Conservation (phyloP, 345 rosid species). For the Aethionema arabicum region DNA sequence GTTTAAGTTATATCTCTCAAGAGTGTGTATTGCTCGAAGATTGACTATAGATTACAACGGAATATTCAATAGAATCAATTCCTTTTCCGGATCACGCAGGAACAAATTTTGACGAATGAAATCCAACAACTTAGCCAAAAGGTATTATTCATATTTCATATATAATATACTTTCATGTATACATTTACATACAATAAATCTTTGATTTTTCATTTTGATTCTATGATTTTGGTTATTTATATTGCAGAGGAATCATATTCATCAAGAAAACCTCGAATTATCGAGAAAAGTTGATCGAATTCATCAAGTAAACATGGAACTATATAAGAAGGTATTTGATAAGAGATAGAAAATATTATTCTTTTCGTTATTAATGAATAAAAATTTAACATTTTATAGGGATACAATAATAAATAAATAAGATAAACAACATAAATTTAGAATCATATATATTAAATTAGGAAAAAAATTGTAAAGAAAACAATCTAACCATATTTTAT, state of each 20-base stretch:
- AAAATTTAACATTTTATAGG: no score
- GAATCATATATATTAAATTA: no score
- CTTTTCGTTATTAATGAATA: no score
- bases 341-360: no score
- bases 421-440: no score
- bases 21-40: constrained; percentile 4
- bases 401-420: no score
- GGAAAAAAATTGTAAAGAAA: no score
- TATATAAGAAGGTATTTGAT: constrained; percentile 61
- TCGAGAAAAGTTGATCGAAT: constrained; percentile 48
- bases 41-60: constrained; percentile 3
- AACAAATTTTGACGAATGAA: constrained; percentile 48
- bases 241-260: constrained; percentile 56
- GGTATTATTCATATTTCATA: constrained; percentile 37
- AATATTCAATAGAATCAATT: constrained; percentile 17
- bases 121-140: constrained; percentile 54
- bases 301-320: constrained; percentile 57
- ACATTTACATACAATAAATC: not conserved
- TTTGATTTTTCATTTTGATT: constrained; percentile 7
- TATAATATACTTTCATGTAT: not conserved
- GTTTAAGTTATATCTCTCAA: constrained; percentile 1
- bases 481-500: no score
- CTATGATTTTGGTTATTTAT: not conserved
- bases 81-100: constrained; percentile 43
- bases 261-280: constrained; percentile 61